Evolutionary conservation across 352 stramenopile genomes (phyloP).

Genomic region (Hyaloperonospora brassicae): DNA sequence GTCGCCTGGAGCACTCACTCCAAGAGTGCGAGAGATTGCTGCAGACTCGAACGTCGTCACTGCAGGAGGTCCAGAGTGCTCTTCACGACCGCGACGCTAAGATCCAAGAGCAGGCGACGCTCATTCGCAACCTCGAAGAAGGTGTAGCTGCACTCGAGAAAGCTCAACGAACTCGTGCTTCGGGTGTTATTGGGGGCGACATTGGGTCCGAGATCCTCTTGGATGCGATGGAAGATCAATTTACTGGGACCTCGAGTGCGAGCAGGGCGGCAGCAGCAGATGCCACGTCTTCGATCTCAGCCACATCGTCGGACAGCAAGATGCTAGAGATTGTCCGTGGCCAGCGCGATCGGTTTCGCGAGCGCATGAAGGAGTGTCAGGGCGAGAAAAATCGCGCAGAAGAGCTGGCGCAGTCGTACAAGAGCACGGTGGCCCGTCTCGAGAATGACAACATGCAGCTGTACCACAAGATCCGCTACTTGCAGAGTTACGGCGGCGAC

Average conservation of each 20-base stretch:
- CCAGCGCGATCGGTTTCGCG: constrained; percentile 73
- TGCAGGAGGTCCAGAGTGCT: constrained; percentile 30
- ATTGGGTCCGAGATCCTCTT: constrained; percentile 60
- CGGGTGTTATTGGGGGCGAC: constrained; percentile 26
- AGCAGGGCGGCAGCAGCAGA: constrained; percentile 8
- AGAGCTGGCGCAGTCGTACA: constrained; percentile 54
- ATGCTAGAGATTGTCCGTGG: constrained; percentile 80
- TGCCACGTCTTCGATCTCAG: constrained; percentile 5
- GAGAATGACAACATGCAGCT: constrained; percentile 88
- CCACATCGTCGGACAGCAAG: constrained; percentile 48
- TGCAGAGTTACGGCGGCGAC: constrained; percentile 65
- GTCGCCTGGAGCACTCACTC: constrained; percentile 58
- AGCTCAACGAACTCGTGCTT: constrained; percentile 15
- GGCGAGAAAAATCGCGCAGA: constrained; percentile 61
- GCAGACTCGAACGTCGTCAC: constrained; percentile 24
- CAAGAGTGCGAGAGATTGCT: constrained; percentile 55
- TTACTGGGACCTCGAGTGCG: constrained; percentile 20
- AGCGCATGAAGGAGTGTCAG: constrained; percentile 78
- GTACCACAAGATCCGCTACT: constrained; percentile 86
- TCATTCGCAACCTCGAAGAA: constrained; percentile 59
- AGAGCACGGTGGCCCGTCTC: constrained; percentile 57
- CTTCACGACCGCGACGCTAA: constrained; percentile 28
- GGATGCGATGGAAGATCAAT: constrained; percentile 64
- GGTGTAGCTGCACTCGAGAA: constrained; percentile 57
- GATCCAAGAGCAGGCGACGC: constrained; percentile 41